Percentiles rank a stretch among this genome's conserved stretches.
These are phyloP conservation scores for Stachybotrys elegans DNA, from an alignment of 2,329 filamentous ascomycete species.

Conservation along the genomic window DNA sequence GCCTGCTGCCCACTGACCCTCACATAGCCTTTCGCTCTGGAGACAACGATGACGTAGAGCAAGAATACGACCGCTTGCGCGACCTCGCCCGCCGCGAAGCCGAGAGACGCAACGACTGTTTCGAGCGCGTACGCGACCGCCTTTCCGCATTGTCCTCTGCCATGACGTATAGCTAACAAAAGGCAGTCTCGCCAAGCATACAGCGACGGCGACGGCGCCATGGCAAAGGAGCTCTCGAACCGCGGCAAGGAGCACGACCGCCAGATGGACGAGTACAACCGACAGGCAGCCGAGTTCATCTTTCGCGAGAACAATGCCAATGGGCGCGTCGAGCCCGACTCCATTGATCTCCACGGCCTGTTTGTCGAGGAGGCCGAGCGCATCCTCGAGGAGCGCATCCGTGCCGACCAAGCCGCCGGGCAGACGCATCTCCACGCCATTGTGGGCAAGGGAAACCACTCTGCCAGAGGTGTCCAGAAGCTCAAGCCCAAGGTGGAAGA, in stretches of 20 bases:
- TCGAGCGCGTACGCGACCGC: conserved; percentile 54
- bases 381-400: conserved; percentile 81
- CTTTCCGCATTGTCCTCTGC: not conserved
- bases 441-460: conserved; percentile 93
- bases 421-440: conserved; percentile 89
- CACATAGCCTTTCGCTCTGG: conserved; percentile 68
- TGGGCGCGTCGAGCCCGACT: conserved; percentile 70
- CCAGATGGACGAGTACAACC: conserved; percentile 84
- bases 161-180: not conserved
- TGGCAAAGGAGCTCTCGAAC: conserved; percentile 78
- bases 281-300: conserved; percentile 87
- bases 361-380: conserved; percentile 93
- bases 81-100: conserved; percentile 78
- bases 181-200: conserved; percentile 72
- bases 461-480: conserved; percentile 75
- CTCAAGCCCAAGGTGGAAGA: conserved; percentile 93
- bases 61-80: conserved; percentile 88
- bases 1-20: conserved; percentile 5
- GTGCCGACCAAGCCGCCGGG: conserved; percentile 65
- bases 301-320: conserved; percentile 90
- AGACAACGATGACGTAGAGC: conserved; percentile 63
- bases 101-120: conserved; percentile 70
- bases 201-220: conserved; percentile 71
- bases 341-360: conserved; percentile 90
- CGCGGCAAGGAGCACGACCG: conserved; percentile 80